Evolutionary conservation across 1,284 basidiomycete species (phyloP).

Genomic region (Ustilago vetiveriae): DNA sequence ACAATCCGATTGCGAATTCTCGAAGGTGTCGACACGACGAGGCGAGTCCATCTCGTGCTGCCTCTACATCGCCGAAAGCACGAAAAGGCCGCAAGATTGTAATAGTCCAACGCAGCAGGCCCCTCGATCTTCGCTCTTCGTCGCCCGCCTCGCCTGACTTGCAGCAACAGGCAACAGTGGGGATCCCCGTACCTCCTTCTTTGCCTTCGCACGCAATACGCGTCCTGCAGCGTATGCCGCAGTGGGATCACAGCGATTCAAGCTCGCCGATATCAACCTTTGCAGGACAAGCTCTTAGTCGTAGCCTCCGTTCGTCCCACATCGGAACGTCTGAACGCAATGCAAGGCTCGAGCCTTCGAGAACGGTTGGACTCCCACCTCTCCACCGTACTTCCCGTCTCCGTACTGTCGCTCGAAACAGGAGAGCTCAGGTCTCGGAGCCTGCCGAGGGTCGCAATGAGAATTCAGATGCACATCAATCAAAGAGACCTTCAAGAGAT

Average conservation of each 20-base stretch:
- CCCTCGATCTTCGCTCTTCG: slow-evolving; percentile 21
- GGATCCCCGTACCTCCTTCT: background rate
- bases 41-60: background rate
- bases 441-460: slow-evolving; percentile 1
- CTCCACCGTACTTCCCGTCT: background rate
- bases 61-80: slow-evolving; percentile 10
- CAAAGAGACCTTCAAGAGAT: background rate
- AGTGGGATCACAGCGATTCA: background rate
- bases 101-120: background rate
- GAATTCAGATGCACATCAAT: slow-evolving; percentile 1
- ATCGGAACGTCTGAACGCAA: background rate
- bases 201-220: too few relatives aligned
- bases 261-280: slow-evolving; percentile 33
- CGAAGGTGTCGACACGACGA: background rate
- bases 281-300: slow-evolving; percentile 5
- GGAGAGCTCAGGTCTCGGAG: background rate
- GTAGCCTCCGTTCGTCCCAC: slow-evolving; percentile 1
- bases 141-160: slow-evolving; percentile 11
- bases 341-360: background rate
- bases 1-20: background rate
- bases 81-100: slow-evolving; percentile 11
- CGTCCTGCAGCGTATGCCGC: too few relatives aligned
- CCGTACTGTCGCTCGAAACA: background rate
- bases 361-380: slow-evolving; percentile 4
- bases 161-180: background rate